Evolutionary conservation across 805 yeast genomes (phyloP).

Genomic region (Nakazawaea sp.): DNA sequence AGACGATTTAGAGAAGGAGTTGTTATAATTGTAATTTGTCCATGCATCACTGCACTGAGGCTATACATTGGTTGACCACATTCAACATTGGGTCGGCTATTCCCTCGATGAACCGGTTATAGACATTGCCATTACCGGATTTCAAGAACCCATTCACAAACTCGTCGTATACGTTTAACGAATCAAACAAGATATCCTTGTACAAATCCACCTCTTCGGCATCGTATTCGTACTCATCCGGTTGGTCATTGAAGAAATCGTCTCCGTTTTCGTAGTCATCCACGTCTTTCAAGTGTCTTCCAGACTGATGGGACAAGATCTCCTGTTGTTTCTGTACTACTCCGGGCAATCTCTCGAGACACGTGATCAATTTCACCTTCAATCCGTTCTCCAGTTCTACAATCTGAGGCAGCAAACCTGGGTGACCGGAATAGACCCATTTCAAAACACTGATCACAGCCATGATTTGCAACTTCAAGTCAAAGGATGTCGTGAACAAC

Average conservation of each 20-base stretch:
- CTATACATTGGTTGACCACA: conserved; percentile 7
- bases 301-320: conserved; percentile 28
- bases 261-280: conserved; percentile 16
- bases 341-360: conserved; percentile 37
- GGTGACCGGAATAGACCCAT: conserved; percentile 22
- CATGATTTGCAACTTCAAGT: conserved; percentile 45
- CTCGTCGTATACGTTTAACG: conserved; percentile 24
- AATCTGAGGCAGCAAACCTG: conserved; percentile 27
- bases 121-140: conserved; percentile 1
- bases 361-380: conserved; percentile 30
- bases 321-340: conserved; percentile 42
- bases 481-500: conserved; percentile 43
- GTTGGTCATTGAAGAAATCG: conserved; percentile 16
- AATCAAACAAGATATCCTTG: conserved; percentile 24
- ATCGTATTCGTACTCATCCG: conserved; percentile 21
- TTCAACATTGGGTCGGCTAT: conserved; percentile 1
- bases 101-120: conserved; percentile 6
- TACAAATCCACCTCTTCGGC: conserved; percentile 15
- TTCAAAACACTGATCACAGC: conserved; percentile 34
- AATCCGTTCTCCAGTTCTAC: conserved; percentile 16
- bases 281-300: conserved; percentile 26
- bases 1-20: conserved; percentile 41
- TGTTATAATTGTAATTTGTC: conserved; percentile 30
- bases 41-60: conserved; percentile 45
- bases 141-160: conserved; percentile 14